These are phyloP conservation scores for Daldinia concentrica DNA, from an alignment of 495 filamentous ascomycete species.

Conservation along the genomic window DNA sequence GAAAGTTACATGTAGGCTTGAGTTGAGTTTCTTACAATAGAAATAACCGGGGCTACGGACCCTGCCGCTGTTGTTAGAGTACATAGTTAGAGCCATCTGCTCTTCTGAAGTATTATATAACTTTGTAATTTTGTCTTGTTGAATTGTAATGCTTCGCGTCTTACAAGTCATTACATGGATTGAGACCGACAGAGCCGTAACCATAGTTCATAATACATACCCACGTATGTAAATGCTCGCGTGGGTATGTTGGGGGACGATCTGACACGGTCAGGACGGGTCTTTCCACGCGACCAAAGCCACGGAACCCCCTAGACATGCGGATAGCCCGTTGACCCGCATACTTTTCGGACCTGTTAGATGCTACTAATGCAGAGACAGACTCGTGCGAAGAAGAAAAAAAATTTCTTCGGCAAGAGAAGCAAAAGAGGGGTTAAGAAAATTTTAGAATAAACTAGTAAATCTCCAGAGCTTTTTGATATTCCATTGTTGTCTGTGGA, in stretches of 20 bases:
- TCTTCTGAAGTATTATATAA: background rate
- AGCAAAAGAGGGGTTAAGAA: constrained; percentile 32
- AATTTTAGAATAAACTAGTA: constrained; percentile 4
- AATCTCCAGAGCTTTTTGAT: constrained; percentile 22
- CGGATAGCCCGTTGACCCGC: constrained; percentile 26
- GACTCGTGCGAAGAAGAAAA: constrained; percentile 37
- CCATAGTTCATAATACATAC: background rate
- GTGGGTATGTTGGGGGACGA: constrained; percentile 16
- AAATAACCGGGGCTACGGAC: background rate
- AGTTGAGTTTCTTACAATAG: background rate
- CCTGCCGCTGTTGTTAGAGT: background rate
- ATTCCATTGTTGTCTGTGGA: constrained; percentile 31
- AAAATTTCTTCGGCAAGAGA: constrained; percentile 27
- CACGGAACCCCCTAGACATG: constrained; percentile 27
- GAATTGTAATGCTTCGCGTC: background rate
- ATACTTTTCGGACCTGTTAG: constrained; percentile 11
- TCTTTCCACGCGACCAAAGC: constrained; percentile 36
- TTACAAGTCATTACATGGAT: background rate
- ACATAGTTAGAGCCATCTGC: background rate
- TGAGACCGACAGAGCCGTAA: constrained; percentile 2
- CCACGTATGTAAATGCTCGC: constrained; percentile 13
- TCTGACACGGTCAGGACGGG: constrained; percentile 31
- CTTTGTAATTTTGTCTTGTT: background rate
- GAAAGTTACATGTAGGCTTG: background rate
- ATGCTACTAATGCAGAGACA: constrained; percentile 33